A percentile compares a stretch with the other conserved stretches of the same genome.
phyloP scores from a whole-genome alignment of 1,284 basidiomycete genomes.

The Papiliotrema nemorosa region DNA sequence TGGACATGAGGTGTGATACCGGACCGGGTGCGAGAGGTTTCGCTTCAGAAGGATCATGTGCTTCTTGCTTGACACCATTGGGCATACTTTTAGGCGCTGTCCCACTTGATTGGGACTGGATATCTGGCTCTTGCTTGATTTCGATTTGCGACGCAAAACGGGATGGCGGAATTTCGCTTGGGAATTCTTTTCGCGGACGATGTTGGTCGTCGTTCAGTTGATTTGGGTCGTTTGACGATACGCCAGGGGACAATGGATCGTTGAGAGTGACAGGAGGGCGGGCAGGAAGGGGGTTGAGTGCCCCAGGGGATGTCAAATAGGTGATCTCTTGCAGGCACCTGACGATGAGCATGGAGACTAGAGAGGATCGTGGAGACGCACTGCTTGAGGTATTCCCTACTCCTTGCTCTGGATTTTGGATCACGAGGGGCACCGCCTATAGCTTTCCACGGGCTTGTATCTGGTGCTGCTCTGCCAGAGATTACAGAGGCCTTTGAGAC shows the following conservation, averaged over 20 bases:
- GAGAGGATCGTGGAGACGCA: constrained; percentile 51
- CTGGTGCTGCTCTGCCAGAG: constrained; percentile 19
- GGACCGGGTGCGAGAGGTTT: neutral
- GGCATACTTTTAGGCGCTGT: neutral
- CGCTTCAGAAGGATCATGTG: neutral
- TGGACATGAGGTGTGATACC: constrained; percentile 12
- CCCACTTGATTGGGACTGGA: neutral
- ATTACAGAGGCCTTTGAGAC: constrained; percentile 18
- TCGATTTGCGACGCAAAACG: constrained; percentile 4
- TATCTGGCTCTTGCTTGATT: neutral
- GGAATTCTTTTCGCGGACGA: constrained; percentile 39
- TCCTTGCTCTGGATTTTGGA: constrained; percentile 88
- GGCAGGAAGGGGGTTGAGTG: constrained; percentile 92
- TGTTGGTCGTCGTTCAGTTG: constrained; percentile 12
- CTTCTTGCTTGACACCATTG: neutral
- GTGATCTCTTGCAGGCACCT: constrained; percentile 94
- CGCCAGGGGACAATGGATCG: constrained; percentile 4
- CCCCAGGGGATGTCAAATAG: constrained; percentile 92
- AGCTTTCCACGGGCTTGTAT: constrained; percentile 60
- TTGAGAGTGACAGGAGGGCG: constrained; percentile 55
- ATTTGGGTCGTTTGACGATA: too few species aligned
- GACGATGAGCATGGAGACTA: neutral
- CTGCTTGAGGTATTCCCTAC: constrained; percentile 97
- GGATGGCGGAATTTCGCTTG: constrained; percentile 31
- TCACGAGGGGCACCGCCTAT: constrained; percentile 61